These are phyloP conservation scores for Themeda triandra DNA, from an alignment of 176 grass and related monocot genomes.

Conservation along the genomic window DNA sequence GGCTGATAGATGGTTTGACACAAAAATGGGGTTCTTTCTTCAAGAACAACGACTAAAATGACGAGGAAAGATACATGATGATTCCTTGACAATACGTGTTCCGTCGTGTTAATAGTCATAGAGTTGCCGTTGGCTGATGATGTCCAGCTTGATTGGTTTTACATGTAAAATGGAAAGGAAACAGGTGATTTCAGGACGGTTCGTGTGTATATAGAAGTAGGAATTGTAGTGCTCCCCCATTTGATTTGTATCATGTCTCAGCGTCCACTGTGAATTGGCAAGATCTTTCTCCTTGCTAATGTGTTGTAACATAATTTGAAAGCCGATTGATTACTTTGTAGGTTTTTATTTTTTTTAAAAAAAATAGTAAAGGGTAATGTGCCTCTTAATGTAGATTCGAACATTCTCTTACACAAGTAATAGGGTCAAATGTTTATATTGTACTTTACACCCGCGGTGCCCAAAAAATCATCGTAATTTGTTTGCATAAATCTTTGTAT, in stretches of 20 bases:
- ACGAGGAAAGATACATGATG: not conserved
- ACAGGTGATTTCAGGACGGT: constrained; percentile 28
- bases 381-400: not conserved
- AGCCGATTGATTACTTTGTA: not conserved
- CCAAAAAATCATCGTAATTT: not conserved
- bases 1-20: constrained; percentile 77
- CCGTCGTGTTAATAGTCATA: constrained; percentile 34
- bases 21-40: constrained; percentile 80
- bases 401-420: not conserved
- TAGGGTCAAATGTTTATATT: not conserved
- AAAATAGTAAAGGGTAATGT: not conserved
- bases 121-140: constrained; percentile 14
- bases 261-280: constrained; percentile 9
- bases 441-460: not conserved
- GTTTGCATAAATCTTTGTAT: not conserved
- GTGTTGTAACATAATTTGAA: not conserved
- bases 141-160: constrained; percentile 43
- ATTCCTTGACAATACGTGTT: constrained; percentile 30
- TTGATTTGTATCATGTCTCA: constrained; percentile 35
- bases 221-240: constrained; percentile 16
- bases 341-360: not conserved
- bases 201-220: constrained; percentile 49
- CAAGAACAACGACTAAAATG: constrained; percentile 69
- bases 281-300: constrained; percentile 19
- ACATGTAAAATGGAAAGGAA: constrained; percentile 51